Conservation (phyloP, 2,329 filamentous ascomycete species). For the Dothideomycetidae sp. region DNA sequence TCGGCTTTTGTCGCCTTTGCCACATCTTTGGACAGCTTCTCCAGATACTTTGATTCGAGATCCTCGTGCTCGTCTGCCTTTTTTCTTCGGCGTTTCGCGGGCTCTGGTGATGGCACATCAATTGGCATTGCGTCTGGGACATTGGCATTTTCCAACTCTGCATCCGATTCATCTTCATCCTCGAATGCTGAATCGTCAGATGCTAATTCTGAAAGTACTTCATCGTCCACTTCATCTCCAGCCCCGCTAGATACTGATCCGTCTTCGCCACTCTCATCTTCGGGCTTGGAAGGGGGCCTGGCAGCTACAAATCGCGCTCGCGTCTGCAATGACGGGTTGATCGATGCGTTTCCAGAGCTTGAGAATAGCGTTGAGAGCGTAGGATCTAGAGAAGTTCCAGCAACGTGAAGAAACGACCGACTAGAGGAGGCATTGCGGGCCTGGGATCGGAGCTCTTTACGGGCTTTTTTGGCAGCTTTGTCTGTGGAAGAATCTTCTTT, state of each 20-base stretch:
- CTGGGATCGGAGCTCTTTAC: constrained; percentile 1
- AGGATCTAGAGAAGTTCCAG: constrained; percentile 23
- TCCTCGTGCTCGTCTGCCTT: constrained; percentile 18
- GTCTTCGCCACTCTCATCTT: background rate
- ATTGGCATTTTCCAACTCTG: constrained; percentile 26
- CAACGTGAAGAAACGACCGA: background rate
- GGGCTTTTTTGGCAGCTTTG: constrained; percentile 7
- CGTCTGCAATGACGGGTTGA: constrained; percentile 23
- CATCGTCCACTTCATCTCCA: constrained; percentile 1
- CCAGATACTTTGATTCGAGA: constrained; percentile 39
- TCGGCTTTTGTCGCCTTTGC: constrained; percentile 13
- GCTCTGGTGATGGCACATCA: constrained; percentile 24
- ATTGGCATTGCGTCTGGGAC: constrained; percentile 17
- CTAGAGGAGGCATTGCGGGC: constrained; percentile 1
- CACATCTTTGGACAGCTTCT: constrained; percentile 42
- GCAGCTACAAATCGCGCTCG: background rate
- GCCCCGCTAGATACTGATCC: background rate
- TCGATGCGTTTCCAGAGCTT: constrained; percentile 22
- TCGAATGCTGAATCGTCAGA: constrained; percentile 10
- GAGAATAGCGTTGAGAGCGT: constrained; percentile 35
- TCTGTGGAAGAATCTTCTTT: constrained; percentile 2
- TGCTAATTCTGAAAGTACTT: constrained; percentile 18
- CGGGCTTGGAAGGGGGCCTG: background rate
- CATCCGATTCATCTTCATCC: constrained; percentile 14
- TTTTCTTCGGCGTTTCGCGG: constrained; percentile 45